These are phyloP conservation scores for Corylus americana DNA, from an alignment of 306 rosid genomes.

Conservation along the genomic window DNA sequence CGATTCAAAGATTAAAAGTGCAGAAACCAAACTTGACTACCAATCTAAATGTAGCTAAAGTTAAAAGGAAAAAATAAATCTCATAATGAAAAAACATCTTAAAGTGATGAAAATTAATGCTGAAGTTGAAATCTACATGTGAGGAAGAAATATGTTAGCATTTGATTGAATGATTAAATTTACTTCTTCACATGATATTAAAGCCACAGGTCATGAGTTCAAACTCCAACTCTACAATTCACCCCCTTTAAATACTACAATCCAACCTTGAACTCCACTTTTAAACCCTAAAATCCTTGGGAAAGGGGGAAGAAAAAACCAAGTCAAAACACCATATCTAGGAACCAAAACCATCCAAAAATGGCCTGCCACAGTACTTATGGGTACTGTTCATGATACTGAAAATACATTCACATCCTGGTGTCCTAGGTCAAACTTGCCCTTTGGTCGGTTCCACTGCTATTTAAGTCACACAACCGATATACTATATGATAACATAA, in stretches of 20 bases:
- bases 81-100: not conserved
- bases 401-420: not conserved
- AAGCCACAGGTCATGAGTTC: no score
- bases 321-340: not conserved
- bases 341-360: conserved; percentile 1
- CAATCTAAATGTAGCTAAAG: not conserved
- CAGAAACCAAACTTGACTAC: not conserved
- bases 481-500: not conserved
- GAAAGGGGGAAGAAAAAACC: not conserved
- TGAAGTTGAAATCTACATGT: not conserved
- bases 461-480: not conserved
- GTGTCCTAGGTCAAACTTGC: not conserved
- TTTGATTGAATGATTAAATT: no score
- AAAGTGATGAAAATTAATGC: not conserved
- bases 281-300: not conserved
- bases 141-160: not conserved
- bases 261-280: not conserved
- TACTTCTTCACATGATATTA: no score
- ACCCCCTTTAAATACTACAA: not conserved
- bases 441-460: not conserved
- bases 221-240: no score
- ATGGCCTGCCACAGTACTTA: not conserved
- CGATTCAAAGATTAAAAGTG: not conserved
- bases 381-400: not conserved
- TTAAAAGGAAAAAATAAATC: not conserved